A percentile compares a stretch with the other conserved stretches of the same genome.
phyloP scores from a whole-genome alignment of 2,329 filamentous ascomycete genomes.

The Periconia macrospinosa region DNA sequence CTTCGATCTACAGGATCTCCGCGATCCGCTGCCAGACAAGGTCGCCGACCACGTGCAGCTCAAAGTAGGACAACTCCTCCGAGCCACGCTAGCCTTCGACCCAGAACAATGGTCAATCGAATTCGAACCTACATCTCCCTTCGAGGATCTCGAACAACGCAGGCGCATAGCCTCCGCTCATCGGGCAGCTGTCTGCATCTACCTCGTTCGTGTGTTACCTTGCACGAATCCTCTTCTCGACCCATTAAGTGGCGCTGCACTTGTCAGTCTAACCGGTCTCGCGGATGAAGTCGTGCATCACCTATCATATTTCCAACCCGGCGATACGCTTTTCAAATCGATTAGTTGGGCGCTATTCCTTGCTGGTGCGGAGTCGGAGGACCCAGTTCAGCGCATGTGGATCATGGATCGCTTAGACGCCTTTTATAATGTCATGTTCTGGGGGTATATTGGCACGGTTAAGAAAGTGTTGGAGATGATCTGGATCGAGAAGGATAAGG shows the following conservation, averaged over 20 bases:
- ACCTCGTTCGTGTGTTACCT: constrained; percentile 37
- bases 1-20: constrained; percentile 34
- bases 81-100: constrained; percentile 33
- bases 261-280: constrained; percentile 41
- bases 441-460: constrained; percentile 41
- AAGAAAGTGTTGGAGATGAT: constrained; percentile 38
- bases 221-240: constrained; percentile 43
- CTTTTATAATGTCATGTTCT: constrained; percentile 39
- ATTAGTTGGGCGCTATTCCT: constrained; percentile 64
- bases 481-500: constrained; percentile 35
- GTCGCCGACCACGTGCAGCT: constrained; percentile 22
- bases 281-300: constrained; percentile 56
- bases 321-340: constrained; percentile 60
- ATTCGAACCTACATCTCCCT: constrained; percentile 35
- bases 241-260: constrained; percentile 39
- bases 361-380: constrained; percentile 58
- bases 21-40: constrained; percentile 12
- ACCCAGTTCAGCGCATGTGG: constrained; percentile 53
- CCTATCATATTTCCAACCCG: constrained; percentile 51
- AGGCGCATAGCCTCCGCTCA: constrained; percentile 42
- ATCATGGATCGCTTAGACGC: constrained; percentile 50
- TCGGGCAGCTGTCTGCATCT: constrained; percentile 45
- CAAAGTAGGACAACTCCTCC: constrained; percentile 26
- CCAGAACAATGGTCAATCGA: constrained; percentile 33
- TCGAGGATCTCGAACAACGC: constrained; percentile 37